A percentile compares a stretch with the other conserved stretches of the same genome.
Conservation (phyloP, 2,329 filamentous ascomycete genomes). For the Tolypocladium endophyticum region DNA sequence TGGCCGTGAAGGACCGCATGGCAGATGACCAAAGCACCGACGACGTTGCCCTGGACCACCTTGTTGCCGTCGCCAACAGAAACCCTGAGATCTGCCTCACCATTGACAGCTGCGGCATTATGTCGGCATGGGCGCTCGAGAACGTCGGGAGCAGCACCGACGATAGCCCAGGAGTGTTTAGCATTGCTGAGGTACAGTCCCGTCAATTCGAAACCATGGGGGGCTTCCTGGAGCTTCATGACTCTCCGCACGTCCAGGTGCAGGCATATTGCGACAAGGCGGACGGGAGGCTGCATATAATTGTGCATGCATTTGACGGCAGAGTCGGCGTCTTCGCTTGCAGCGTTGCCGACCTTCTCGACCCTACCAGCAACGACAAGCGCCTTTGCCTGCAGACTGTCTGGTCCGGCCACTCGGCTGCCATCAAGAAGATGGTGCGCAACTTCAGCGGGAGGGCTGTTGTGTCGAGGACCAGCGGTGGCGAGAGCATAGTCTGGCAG, state of each 20-base stretch:
- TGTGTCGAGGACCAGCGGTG: conserved; percentile 67
- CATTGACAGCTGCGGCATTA: conserved; percentile 70
- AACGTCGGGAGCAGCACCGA: conserved; percentile 65
- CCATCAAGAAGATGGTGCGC: conserved; percentile 77
- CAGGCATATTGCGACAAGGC: conserved; percentile 60
- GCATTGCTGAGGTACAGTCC: conserved; percentile 67
- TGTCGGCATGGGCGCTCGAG: conserved; percentile 90
- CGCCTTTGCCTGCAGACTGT: conserved; percentile 53
- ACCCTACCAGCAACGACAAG: conserved; percentile 50
- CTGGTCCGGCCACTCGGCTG: conserved; percentile 76
- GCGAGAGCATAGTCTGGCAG: conserved; percentile 77
- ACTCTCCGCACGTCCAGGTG: conserved; percentile 50
- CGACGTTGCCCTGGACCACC: conserved; percentile 67
- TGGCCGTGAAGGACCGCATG: conserved; percentile 52
- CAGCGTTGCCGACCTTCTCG: conserved; percentile 69
- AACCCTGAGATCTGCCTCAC: conserved; percentile 81
- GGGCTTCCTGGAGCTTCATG: conserved; percentile 13
- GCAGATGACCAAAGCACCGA: conserved; percentile 48
- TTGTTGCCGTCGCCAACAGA: conserved; percentile 77
- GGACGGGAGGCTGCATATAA: conserved; percentile 56
- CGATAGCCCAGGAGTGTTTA: conserved; percentile 64
- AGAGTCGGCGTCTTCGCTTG: conserved; percentile 73
- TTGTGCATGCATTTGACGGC: conserved; percentile 80
- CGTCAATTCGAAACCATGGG: conserved; percentile 37
- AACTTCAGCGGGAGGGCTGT: conserved; percentile 73